These are phyloP conservation scores for Pseudozyma sp. DNA, from an alignment of 1,284 basidiomycete species.

Conservation along the genomic window DNA sequence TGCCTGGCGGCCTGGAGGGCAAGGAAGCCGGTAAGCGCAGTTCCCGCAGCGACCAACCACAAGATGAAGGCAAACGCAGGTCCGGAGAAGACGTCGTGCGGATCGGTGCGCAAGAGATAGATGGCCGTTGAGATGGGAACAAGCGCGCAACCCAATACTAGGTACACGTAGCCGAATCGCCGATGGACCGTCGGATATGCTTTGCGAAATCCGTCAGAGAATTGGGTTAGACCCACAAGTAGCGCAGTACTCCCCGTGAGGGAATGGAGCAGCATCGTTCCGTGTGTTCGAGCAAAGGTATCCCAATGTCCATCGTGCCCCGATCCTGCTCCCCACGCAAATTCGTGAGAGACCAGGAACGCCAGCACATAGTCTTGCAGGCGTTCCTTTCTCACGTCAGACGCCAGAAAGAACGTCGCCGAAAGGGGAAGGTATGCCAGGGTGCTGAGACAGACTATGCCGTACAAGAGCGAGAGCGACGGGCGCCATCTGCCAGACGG, in stretches of 20 bases:
- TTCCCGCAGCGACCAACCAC: not conserved
- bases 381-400: not conserved
- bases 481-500: not conserved
- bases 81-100: not conserved
- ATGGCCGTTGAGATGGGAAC: not conserved
- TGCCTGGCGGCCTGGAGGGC: not conserved
- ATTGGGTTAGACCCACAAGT: not conserved
- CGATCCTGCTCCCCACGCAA: not conserved
- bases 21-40: not conserved
- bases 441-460: not conserved
- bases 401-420: not conserved
- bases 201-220: not conserved
- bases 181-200: not conserved
- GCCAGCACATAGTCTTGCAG: not conserved
- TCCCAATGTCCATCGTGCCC: not conserved
- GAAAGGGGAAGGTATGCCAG: not conserved
- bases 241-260: not conserved
- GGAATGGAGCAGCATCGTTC: not conserved
- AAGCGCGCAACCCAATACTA: not conserved
- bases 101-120: not conserved
- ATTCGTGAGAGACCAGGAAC: not conserved
- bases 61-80: not conserved
- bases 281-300: not conserved
- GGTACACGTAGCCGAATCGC: not conserved
- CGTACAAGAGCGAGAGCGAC: not conserved